phyloP scores from a whole-genome alignment of 768 basidiomycete species.

The Collybia sp. region DNA sequence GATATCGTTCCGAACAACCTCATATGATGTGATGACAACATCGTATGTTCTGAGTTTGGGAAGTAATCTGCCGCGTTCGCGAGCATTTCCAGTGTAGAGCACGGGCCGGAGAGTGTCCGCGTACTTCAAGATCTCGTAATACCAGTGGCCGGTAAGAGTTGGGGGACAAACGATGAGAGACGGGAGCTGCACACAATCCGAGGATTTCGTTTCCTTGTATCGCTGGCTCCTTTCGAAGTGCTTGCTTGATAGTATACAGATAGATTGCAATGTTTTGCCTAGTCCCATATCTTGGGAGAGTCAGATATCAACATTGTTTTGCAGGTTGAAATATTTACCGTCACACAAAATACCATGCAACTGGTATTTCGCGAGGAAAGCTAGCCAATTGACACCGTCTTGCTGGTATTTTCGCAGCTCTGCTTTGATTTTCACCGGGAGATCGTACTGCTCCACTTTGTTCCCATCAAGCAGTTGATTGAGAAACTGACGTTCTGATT shows the following conservation, averaged over 20 bases:
- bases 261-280: slow-evolving; percentile 96
- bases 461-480: slow-evolving; percentile 91
- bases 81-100: slow-evolving; percentile 83
- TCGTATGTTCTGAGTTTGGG: slow-evolving; percentile 68
- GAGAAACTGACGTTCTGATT: slow-evolving; percentile 87
- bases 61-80: slow-evolving; percentile 71
- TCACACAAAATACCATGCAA: slow-evolving; percentile 97
- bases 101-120: slow-evolving; percentile 78
- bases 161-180: slow-evolving; percentile 96
- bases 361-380: slow-evolving; percentile 97
- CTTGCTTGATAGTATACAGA: slow-evolving; percentile 94
- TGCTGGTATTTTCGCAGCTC: slow-evolving; percentile 97
- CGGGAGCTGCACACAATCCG: slow-evolving; percentile 82
- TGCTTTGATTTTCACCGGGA: slow-evolving; percentile 87
- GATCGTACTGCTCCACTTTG: slow-evolving; percentile 86
- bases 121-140: slow-evolving; percentile 95
- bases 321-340: slow-evolving; percentile 41
- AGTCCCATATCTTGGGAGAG: slow-evolving; percentile 86
- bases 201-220: slow-evolving; percentile 57
- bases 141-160: slow-evolving; percentile 98
- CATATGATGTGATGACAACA: slow-evolving; percentile 96
- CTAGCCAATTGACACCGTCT: slow-evolving; percentile 98
- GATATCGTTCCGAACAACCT: slow-evolving; percentile 95
- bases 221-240: slow-evolving; percentile 80
- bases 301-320: not conserved